phyloP scores from a whole-genome alignment of 176 grass and related monocot genomes.

The Oryza glumipatula region DNA sequence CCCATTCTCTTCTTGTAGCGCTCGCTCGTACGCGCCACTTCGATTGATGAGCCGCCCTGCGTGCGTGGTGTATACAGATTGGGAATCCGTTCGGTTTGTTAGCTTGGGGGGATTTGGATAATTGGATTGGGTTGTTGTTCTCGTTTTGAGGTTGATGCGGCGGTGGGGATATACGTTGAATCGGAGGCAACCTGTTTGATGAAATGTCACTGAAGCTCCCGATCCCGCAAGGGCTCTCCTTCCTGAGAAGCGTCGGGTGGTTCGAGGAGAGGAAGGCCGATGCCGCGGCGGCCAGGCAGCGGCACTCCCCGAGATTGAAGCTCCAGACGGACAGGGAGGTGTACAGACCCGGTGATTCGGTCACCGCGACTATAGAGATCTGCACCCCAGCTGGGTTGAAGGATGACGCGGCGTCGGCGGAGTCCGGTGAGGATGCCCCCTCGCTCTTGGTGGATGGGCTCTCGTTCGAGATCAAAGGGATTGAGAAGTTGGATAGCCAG shows the following conservation, averaged over 20 bases:
- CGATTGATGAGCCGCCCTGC: not conserved
- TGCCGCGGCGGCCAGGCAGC: conserved; percentile 42
- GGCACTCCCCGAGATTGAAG: conserved; percentile 70
- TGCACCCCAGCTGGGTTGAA: conserved; percentile 48
- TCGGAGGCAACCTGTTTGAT: not conserved
- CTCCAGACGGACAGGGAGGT: conserved; percentile 85
- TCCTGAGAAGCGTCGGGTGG: conserved; percentile 72
- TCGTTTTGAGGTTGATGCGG: not conserved
- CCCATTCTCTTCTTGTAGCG: not conserved
- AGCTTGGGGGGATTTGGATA: no score
- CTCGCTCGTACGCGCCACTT: not conserved
- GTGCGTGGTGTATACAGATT: no score
- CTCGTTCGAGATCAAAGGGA: conserved; percentile 81
- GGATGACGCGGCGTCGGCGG: conserved; percentile 23
- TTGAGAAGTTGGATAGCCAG: conserved; percentile 91
- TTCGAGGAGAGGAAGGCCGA: conserved; percentile 64
- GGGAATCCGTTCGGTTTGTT: no score
- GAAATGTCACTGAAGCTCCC: conserved; percentile 67
- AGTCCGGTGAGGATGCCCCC: not conserved
- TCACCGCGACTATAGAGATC: conserved; percentile 74
- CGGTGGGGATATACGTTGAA: not conserved
- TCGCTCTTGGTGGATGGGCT: conserved; percentile 78
- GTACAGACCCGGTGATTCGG: conserved; percentile 77
- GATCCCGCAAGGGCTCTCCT: conserved; percentile 71
- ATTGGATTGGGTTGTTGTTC: not conserved